phyloP scores from a whole-genome alignment of 208 protist genomes.

The Vickermania spadyakhi region DNA sequence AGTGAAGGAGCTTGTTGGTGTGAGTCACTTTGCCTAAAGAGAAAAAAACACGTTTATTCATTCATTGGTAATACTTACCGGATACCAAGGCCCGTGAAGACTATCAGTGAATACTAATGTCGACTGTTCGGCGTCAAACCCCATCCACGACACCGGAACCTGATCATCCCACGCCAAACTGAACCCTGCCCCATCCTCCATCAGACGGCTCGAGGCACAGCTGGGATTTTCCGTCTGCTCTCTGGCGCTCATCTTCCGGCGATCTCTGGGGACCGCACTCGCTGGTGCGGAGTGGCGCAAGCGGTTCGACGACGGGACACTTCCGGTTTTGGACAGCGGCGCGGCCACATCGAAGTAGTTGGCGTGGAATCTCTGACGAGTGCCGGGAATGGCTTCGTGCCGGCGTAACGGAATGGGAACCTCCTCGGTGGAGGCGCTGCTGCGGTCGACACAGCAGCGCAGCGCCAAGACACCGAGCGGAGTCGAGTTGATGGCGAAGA shows the following conservation, averaged over 20 bases:
- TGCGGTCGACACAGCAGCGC: constrained; percentile 22
- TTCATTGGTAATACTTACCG: constrained; percentile 27
- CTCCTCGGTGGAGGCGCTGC: not conserved
- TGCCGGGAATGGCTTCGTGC: not conserved
- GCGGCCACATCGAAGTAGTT: constrained; percentile 24
- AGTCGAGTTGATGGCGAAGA: constrained; percentile 29
- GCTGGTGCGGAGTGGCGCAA: constrained; percentile 5
- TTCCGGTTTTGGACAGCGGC: constrained; percentile 9
- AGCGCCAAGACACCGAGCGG: constrained; percentile 44
- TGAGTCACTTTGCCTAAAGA: too few species aligned
- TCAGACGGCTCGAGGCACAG: not conserved
- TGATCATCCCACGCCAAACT: not conserved
- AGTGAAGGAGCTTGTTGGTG: too few species aligned
- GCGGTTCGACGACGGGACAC: constrained; percentile 2
- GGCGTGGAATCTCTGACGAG: constrained; percentile 2
- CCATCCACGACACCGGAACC: constrained; percentile 45
- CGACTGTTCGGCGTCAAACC: constrained; percentile 26
- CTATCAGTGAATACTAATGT: constrained; percentile 39
- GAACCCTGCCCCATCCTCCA: not conserved
- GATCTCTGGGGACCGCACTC: not conserved
- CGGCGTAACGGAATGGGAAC: not conserved
- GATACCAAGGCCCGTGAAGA: constrained; percentile 33
- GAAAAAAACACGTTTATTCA: too few species aligned
- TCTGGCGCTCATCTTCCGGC: not conserved
- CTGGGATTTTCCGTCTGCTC: constrained; percentile 6